Evolutionary conservation across 257 asterid species (phyloP).

Genomic region (Schizonepeta tenuifolia): DNA sequence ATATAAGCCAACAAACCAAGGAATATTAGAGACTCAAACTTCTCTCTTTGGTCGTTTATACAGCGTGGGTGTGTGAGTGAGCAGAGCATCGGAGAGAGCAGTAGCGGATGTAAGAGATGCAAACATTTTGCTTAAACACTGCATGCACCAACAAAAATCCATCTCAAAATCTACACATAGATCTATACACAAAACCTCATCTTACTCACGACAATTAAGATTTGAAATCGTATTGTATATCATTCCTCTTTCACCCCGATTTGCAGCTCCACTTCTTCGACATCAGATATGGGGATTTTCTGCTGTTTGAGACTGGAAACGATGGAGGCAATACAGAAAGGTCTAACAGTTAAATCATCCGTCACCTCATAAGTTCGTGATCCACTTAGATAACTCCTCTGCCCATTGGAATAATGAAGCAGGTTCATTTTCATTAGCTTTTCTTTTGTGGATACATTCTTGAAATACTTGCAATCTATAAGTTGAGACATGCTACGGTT

Average conservation of each 20-base stretch:
- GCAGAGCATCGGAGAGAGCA: too few relatives aligned
- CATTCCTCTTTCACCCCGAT: conserved; percentile 40
- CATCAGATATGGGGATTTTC: conserved; percentile 29
- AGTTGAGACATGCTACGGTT: background rate
- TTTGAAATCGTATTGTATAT: background rate
- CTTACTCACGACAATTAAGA: background rate
- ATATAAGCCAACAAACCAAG: too few relatives aligned
- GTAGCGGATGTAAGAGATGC: too few relatives aligned
- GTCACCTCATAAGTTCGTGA: background rate
- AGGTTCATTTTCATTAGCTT: too few relatives aligned
- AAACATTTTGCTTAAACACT: too few relatives aligned
- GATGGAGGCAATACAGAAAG: background rate
- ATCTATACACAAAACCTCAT: background rate
- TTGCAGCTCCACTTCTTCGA: conserved; percentile 19
- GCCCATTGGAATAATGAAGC: background rate
- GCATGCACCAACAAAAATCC: too few relatives aligned
- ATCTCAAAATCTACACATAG: too few relatives aligned
- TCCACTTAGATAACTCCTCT: conserved; percentile 3
- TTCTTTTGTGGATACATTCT: background rate
- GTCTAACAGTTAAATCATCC: background rate
- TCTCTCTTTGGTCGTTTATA: too few relatives aligned
- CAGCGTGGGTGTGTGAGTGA: too few relatives aligned
- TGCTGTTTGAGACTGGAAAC: background rate
- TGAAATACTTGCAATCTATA: background rate
- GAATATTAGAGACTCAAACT: too few relatives aligned